Conservation (phyloP, 2,329 filamentous ascomycete genomes). For the Chaetomium sp. region DNA sequence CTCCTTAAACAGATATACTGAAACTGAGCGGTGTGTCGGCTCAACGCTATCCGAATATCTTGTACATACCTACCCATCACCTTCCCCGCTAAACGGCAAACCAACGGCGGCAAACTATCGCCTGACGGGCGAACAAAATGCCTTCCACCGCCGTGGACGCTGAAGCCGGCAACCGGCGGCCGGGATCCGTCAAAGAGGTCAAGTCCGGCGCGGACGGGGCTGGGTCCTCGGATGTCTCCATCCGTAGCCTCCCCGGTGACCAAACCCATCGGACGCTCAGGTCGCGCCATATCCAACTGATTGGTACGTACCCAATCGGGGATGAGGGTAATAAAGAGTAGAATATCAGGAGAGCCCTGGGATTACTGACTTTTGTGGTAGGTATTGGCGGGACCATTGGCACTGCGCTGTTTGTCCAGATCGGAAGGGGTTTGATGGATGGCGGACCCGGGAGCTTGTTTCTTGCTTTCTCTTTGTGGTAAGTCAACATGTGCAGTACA, state of each 20-base stretch:
- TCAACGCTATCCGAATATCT: neutral
- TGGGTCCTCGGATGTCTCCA: slow-evolving; percentile 9
- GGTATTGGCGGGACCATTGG: slow-evolving; percentile 61
- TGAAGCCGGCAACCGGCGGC: neutral
- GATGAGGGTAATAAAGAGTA: neutral
- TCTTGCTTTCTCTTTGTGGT: slow-evolving; percentile 54
- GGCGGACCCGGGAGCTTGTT: slow-evolving; percentile 55
- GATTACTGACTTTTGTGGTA: slow-evolving; percentile 22
- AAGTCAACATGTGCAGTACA: neutral
- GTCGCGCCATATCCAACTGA: slow-evolving; percentile 51
- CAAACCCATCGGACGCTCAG: slow-evolving; percentile 48
- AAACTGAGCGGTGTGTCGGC: neutral
- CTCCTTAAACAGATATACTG: slow-evolving; percentile 26
- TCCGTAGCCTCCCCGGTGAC: slow-evolving; percentile 26
- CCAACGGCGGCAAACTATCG: neutral
- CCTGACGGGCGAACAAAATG: slow-evolving; percentile 5
- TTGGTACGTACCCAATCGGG: slow-evolving; percentile 25
- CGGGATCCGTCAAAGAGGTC: slow-evolving; percentile 3
- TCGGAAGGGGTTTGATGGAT: slow-evolving; percentile 50
- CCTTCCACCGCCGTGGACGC: slow-evolving; percentile 12
- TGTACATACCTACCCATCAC: neutral
- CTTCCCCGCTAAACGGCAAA: neutral
- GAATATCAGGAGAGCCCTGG: neutral
- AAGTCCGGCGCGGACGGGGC: neutral
- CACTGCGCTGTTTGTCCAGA: slow-evolving; percentile 54